Base-by-base conservation (phyloP, 371 early-diverging fungal species). In the Mucor racemosus region DNA sequence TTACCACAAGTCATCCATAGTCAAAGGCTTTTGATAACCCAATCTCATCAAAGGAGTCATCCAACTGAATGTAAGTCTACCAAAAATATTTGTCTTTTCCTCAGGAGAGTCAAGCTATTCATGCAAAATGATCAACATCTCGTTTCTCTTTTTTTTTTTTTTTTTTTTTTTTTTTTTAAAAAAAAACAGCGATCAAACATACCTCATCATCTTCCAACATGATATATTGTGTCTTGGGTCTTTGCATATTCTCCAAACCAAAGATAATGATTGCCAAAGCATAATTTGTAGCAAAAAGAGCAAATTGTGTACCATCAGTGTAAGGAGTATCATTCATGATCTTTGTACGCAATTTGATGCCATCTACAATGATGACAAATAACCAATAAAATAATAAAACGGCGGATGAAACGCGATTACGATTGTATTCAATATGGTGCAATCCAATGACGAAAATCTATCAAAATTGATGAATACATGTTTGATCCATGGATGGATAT, bases 1-100 rank as follows among this genome's bases (percentile, higher is more conserved):
- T 44, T 76, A 78, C 94, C 94, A 95, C 64, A 97, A 73, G 76
- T 97, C 97, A 35, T 90, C 90, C 80, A 87, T 85, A 0, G 76
- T 81, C 63, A 97, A 77, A n/a, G 88, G 91, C 65, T 92, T 91
- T 39, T 76, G 67, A 67, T 87, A 88, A 3, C 97, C 99, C 21
- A 89, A 76, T 59, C 90, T 89, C 86, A 98, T 92, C 71, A 97
- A 68, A 6, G 88, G 88, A 38, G 92, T 90, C 90, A 98, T 93
- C 99, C 99, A 98, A 40, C 87, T 80, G 75, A 97, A 98, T 0
- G 91, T 87, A 7, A 95, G 73, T 39, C 86, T 79, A 11, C 94
- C 91, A 69, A 96, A 96, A 40, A 98, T 88, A 69, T 94, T 92
- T 41, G 97, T 91, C 11, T 82, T 85, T 21, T 87, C 90, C 68